Conservation (phyloP, 306 rosid species). For the Cucumis sativus region Cucumber_9930_V3 NC_026655.2:4497501-4498000, state of each 20-base stretch:
- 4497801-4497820: slow-evolving; percentile 50
- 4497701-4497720: slow-evolving; percentile 59
- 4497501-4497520: slow-evolving; percentile 46
- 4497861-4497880: slow-evolving; percentile 81
- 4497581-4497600: not conserved
- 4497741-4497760: slow-evolving; percentile 70
- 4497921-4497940: slow-evolving; percentile 70
- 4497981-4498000: slow-evolving; percentile 71
- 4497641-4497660: no score
- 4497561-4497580: not conserved
- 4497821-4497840: slow-evolving; percentile 84
- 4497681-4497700: slow-evolving; percentile 42
- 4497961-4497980: slow-evolving; percentile 61
- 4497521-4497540: slow-evolving; percentile 69
- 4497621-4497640: no score
- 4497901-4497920: slow-evolving; percentile 57
- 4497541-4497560: slow-evolving; percentile 61
- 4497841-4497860: slow-evolving; percentile 79
- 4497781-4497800: slow-evolving; percentile 79
- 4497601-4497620: not conserved
- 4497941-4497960: slow-evolving; percentile 77
- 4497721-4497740: slow-evolving; percentile 71
- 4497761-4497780: slow-evolving; percentile 35
- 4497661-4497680: not conserved
- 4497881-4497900: slow-evolving; percentile 72